Conservation (phyloP, 208 protist genomes). For the Polymyxa betae region DNA sequence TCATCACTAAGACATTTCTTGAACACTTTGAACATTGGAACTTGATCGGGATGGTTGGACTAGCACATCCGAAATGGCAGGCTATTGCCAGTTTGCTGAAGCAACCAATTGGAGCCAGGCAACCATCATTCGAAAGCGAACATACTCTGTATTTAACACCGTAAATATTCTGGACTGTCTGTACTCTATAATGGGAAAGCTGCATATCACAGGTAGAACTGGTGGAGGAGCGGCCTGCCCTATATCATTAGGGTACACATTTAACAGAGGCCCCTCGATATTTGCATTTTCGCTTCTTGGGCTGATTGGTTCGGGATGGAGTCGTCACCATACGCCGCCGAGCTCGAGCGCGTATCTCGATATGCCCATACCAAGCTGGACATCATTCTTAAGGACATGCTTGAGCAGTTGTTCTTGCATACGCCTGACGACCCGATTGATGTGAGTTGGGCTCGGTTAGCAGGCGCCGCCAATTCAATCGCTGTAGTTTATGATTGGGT, state of each 20-base stretch:
- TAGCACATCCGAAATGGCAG: too few species aligned
- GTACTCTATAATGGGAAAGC: background rate
- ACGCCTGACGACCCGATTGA: background rate
- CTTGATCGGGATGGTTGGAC: too few species aligned
- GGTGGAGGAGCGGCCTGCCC: background rate
- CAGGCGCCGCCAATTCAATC: background rate
- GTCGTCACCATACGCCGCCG: background rate
- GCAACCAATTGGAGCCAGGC: too few species aligned
- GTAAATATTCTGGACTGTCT: background rate
- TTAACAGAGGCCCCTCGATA: background rate
- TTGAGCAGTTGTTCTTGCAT: background rate
- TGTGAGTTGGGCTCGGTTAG: background rate
- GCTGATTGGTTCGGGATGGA: too few species aligned
- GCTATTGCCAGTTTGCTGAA: too few species aligned
- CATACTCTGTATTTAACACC: background rate
- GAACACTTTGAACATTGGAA: too few species aligned
- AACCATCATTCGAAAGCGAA: background rate
- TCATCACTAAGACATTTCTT: too few species aligned
- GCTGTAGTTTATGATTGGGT: slow-evolving; percentile 22
- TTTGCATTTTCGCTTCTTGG: too few species aligned
- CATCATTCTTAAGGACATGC: background rate
- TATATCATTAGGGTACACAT: background rate
- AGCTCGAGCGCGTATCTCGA: background rate
- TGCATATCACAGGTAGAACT: background rate
- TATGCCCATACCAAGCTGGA: background rate